phyloP scores from a whole-genome alignment of 2,329 filamentous ascomycete genomes.

The Nigrospora osmanthi region DNA sequence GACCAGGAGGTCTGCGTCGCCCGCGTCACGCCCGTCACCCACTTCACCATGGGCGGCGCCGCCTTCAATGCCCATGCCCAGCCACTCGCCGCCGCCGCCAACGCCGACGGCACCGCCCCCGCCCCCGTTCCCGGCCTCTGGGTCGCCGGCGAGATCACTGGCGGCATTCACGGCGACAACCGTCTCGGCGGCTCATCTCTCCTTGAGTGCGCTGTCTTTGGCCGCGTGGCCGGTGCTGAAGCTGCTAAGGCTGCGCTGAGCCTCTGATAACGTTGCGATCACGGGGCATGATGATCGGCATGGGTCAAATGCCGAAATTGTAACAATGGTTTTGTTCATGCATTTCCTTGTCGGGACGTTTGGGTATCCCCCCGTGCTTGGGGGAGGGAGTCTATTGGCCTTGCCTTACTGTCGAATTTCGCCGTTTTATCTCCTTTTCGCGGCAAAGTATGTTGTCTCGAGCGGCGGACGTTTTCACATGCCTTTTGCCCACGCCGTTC shows the following conservation, averaged over 20 bases:
- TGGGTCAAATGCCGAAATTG: no score
- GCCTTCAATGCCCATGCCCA: conserved; percentile 45
- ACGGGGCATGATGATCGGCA: background rate
- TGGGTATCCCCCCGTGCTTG: no score
- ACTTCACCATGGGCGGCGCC: conserved; percentile 62
- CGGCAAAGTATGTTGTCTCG: no score
- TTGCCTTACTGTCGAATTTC: no score
- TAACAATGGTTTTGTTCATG: background rate
- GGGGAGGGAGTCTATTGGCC: no score
- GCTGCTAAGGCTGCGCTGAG: conserved; percentile 24
- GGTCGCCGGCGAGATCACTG: conserved; percentile 57
- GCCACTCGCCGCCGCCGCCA: conserved; percentile 32
- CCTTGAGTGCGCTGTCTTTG: conserved; percentile 58
- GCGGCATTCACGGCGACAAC: conserved; percentile 57
- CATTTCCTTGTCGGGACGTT: no score
- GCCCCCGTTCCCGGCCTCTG: conserved; percentile 46
- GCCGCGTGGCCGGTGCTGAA: conserved; percentile 44
- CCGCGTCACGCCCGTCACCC: conserved; percentile 53
- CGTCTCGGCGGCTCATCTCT: conserved; percentile 53
- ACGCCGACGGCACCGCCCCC: conserved; percentile 18
- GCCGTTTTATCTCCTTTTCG: no score
- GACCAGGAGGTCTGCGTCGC: conserved; percentile 51
- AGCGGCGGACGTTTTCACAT: no score
- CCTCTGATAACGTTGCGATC: background rate
- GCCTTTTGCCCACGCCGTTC: no score